Conservation (phyloP, 1,139 yeast species). For the Fermentozyma sake region DNA sequence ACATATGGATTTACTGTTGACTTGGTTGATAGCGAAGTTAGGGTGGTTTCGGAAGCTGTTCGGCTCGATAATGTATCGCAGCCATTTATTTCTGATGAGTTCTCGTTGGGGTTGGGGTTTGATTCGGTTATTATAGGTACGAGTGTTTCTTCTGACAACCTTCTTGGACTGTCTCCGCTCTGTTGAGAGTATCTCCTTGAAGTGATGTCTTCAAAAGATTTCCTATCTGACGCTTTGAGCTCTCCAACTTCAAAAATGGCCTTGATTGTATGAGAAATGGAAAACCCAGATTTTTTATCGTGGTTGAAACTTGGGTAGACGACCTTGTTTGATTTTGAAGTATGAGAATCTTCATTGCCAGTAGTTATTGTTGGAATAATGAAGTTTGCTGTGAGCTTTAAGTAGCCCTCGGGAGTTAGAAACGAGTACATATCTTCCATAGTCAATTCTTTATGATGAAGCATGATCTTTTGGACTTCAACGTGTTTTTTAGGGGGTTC, state of each 20-base stretch:
- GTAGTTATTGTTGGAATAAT: conserved; percentile 2
- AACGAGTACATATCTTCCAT: conserved; percentile 4
- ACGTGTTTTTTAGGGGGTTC: conserved; percentile 4
- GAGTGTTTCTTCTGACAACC: no score
- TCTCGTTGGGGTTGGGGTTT: no score
- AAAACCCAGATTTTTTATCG: conserved; percentile 7
- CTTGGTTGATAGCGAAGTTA: no score
- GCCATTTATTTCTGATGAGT: no score
- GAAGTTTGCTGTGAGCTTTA: conserved; percentile 1
- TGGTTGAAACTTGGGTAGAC: conserved; percentile 9
- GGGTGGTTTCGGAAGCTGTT: no score
- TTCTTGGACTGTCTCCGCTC: no score
- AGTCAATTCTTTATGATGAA: conserved; percentile 6
- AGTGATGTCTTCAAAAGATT: no score
- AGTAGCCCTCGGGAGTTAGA: conserved; percentile 2
- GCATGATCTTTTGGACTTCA: conserved; percentile 8
- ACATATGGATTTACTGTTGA: conserved; percentile 8
- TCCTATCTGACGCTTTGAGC: conserved; percentile 1
- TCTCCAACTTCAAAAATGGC: conserved; percentile 12
- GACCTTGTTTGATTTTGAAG: conserved; percentile 4
- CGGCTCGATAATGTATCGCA: no score
- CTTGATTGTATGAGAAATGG: conserved; percentile 10
- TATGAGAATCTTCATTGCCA: not conserved
- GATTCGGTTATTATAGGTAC: no score
- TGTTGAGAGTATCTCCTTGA: no score